Base-by-base conservation (phyloP, 495 filamentous ascomycete species). In the Penicillium cataractarum region DNA sequence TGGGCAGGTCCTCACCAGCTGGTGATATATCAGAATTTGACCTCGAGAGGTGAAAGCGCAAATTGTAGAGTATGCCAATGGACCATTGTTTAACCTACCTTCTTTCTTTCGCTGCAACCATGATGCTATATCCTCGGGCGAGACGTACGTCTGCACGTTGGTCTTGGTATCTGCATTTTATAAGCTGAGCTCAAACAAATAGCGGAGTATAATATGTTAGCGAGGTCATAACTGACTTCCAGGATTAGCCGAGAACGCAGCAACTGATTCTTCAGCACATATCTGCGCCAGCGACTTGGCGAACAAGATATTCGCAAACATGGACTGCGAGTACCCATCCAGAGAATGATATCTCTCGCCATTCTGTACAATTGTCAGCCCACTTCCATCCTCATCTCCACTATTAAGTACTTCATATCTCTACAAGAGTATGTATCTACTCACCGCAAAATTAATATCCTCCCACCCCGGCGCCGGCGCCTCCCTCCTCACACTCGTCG, bases 281-380 rank as follows among this genome's bases (percentile, higher is more conserved):
- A 26, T 32, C 17, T 50, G 54, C 24, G 68, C 65, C 12, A 73
- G 42, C 32, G 53, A 60, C 51, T 73, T 73, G 35, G 58, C 58
- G 13, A 73, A 71, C 61, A 65, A 19, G 56, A 73, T 65, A 49
- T 69, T 67, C 22, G 71, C 71, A 42, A 71, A 65, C 71, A 71
- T 73, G 2, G 71, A 71, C 40, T 73, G 68, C 4, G 68, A 57
- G 33, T 64, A 71, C 17, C 58, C 71, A 54, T 73, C 71, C 1
- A 73, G 61, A 31, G 59, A 46, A 46, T 73, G 68, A 58, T 71
- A 73, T 2, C 46, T 57, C 35, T 63, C 54, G 3, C 65, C 65
- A 59, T 65, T 57, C 71, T 71, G 21, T 8, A 22, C 42, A 12
- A 29, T 0, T 5, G 37, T 66, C 27, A 63, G 55, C 48, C 24